Evolutionary conservation across 1,284 basidiomycete genomes (phyloP).

Genomic region (Coniferiporia sulphurascens): DNA sequence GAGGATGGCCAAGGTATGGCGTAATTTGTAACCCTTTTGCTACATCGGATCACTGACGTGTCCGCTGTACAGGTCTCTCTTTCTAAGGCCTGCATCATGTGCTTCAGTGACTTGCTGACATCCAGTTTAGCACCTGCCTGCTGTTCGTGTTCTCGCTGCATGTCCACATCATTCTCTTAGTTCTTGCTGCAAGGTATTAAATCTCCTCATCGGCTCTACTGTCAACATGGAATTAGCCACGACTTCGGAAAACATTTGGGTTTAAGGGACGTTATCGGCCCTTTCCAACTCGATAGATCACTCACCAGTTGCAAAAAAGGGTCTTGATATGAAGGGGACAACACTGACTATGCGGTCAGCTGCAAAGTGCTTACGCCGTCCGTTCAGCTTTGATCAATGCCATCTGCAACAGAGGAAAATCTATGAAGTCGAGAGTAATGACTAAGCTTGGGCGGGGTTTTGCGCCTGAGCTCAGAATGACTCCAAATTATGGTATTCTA

Average conservation of each 20-base stretch:
- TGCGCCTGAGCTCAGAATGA: neutral
- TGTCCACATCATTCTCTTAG: conserved; percentile 18
- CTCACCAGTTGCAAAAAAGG: conserved; percentile 4
- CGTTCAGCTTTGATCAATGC: too few relatives aligned
- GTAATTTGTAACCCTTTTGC: neutral
- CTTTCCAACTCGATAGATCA: conserved; percentile 18
- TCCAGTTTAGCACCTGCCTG: conserved; percentile 7
- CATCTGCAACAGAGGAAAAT: too few relatives aligned
- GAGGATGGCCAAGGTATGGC: conserved; percentile 87
- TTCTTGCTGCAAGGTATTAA: conserved; percentile 13
- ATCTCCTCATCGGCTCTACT: conserved; percentile 15
- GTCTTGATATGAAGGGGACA: neutral
- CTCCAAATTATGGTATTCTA: neutral
- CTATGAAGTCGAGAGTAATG: too few relatives aligned
- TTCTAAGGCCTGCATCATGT: conserved; percentile 12
- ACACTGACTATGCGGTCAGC: neutral
- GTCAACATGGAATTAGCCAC: conserved; percentile 12
- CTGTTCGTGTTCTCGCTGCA: conserved; percentile 10
- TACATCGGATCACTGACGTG: neutral
- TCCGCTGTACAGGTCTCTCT: conserved; percentile 12
- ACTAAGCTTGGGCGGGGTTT: too few relatives aligned
- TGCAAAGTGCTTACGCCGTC: too few relatives aligned
- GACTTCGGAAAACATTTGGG: conserved; percentile 11
- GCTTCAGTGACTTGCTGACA: conserved; percentile 14
- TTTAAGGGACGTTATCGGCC: conserved; percentile 14